phyloP scores from a whole-genome alignment of 2,329 filamentous ascomycete genomes.

The Aspergillus oerlinghausenensis region DNA sequence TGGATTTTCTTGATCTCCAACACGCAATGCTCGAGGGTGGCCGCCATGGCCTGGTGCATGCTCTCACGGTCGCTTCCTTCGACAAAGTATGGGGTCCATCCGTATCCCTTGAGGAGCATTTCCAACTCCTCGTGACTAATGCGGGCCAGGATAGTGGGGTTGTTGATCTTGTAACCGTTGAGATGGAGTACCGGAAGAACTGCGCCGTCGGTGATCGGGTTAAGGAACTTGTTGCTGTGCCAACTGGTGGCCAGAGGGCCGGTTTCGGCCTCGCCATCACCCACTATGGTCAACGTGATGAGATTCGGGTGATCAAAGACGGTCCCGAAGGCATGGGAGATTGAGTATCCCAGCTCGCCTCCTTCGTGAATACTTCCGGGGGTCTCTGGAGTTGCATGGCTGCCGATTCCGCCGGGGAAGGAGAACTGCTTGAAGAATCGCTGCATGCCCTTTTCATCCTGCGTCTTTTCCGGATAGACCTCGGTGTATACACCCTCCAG shows the following conservation, averaged over 20 bases:
- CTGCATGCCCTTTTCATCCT: constrained; percentile 64
- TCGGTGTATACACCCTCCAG: constrained; percentile 74
- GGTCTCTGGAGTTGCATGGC: constrained; percentile 73
- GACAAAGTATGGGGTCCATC: constrained; percentile 76
- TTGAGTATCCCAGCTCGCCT: constrained; percentile 75
- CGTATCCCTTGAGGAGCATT: constrained; percentile 66
- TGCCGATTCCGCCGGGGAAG: constrained; percentile 73
- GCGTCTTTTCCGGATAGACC: constrained; percentile 69
- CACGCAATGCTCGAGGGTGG: constrained; percentile 68
- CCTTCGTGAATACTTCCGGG: constrained; percentile 74
- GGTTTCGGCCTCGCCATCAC: constrained; percentile 77
- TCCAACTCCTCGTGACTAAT: constrained; percentile 70
- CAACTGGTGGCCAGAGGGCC: constrained; percentile 73
- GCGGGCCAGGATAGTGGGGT: constrained; percentile 68
- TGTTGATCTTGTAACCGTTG: constrained; percentile 84
- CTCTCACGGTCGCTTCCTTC: constrained; percentile 67
- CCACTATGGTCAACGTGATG: constrained; percentile 73
- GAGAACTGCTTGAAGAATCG: constrained; percentile 80
- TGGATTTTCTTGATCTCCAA: constrained; percentile 64
- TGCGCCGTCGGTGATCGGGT: constrained; percentile 71
- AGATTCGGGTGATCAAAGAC: constrained; percentile 72
- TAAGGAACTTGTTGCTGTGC: constrained; percentile 80
- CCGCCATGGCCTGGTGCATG: constrained; percentile 80
- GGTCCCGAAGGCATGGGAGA: constrained; percentile 72
- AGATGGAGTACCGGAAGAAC: constrained; percentile 73